Percentiles rank a stretch among this genome's conserved stretches.
Evolutionary conservation across 345 rosid genomes (phyloP).

Genomic region (Hibiscus syriacus): DNA sequence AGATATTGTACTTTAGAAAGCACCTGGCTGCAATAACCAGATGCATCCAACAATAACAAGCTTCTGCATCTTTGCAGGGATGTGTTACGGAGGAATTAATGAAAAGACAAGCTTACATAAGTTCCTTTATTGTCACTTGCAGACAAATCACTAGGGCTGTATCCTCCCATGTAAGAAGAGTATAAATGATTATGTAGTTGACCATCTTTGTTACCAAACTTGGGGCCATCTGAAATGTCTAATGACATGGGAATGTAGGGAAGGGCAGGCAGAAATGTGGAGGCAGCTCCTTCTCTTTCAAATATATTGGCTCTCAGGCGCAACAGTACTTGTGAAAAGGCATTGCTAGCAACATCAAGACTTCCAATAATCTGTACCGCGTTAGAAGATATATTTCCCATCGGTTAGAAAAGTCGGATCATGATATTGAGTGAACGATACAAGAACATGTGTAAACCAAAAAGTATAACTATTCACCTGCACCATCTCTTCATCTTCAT

Average conservation of each 20-base stretch:
- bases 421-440: constrained; percentile 1
- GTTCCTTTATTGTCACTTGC: constrained; percentile 36
- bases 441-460: not conserved
- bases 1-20: not conserved
- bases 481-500: constrained; percentile 93
- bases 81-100: not conserved
- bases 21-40: not conserved
- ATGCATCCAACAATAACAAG: not conserved
- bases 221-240: constrained; percentile 34
- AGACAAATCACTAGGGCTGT: constrained; percentile 20
- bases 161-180: constrained; percentile 25
- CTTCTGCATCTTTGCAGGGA: not conserved
- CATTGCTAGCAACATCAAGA: constrained; percentile 57
- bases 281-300: constrained; percentile 52
- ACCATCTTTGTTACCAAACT: constrained; percentile 39
- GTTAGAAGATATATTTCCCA: constrained; percentile 8
- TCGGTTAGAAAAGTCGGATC: constrained; percentile 5
- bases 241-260: constrained; percentile 49
- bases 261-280: constrained; percentile 45
- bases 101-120: constrained; percentile 28
- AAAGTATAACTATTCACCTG: constrained; percentile 45
- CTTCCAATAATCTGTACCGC: constrained; percentile 52
- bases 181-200: constrained; percentile 33
- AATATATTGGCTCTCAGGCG: constrained; percentile 60
- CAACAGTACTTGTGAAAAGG: constrained; percentile 47